Evolutionary conservation across 163 green algal species (phyloP), one percentile per base, ranked within the genome.

Genomic region (Scenedesmus sp.): DNA sequence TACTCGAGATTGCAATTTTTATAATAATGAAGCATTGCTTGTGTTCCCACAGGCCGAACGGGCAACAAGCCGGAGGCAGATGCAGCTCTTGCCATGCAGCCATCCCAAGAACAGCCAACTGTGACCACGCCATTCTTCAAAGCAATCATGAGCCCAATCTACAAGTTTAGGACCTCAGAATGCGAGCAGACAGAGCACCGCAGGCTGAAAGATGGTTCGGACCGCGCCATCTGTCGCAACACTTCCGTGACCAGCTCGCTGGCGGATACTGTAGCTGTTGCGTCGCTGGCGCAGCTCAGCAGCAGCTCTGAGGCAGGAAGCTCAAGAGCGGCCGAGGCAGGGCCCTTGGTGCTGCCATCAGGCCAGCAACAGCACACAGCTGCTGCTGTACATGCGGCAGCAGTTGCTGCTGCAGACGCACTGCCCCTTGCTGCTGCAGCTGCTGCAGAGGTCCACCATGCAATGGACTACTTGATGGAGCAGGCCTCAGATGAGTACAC

Each of bases 31-130:
- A 65, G 15, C 15, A 65, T 65, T 65, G 65, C 30, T 33, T 2
- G 20, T 76, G 30, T 18, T 76, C 5, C 6, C 30, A 30, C 30
- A 76, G 65, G 65, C 30, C 65, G 65, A 76, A 76, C 65, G 65
- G 65, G 65, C 65, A 76, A 76, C 65, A 76, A 76, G 65, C 65
- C 65, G 65, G 65, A 76, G 30, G 65, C 65, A 76, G 65, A 76
- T 76, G 65, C 30, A 26, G 65, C 65, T 30, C 65, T 76, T 16
- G 65, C 65, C 7, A 76, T 76, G 65, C 65, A 76, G 65, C 65
- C 65, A 40, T 76, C 65, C 9, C 65, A 76, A 30, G 65, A 76
- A 40, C 65, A 76, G 65, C 30, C 30, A 37, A 30, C 65, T 76
- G 65, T 30, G 7, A 2, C 30, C 65, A 76, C 30, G 30, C 65